Conservation (phyloP, 2,329 filamentous ascomycete species). For the Ophiostoma pallidulum region DNA sequence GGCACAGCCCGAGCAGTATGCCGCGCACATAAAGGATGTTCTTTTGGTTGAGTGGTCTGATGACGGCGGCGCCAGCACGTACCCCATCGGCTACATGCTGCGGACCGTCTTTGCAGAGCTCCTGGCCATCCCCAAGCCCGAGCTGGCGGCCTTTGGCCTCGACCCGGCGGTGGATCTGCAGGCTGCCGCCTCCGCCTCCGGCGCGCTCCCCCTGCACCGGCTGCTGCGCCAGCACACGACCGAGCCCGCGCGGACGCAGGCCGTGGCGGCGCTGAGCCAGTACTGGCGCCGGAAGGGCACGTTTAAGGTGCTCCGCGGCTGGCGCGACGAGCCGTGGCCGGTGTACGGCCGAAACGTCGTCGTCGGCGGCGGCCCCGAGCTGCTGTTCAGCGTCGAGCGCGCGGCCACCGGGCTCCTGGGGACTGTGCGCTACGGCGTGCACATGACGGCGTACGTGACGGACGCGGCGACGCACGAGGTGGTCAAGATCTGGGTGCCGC, state of each 20-base stretch:
- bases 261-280: constrained; percentile 45
- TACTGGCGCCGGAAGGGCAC: constrained; percentile 61
- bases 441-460: constrained; percentile 65
- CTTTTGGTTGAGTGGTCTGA: constrained; percentile 58
- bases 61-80: constrained; percentile 46
- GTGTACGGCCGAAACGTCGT: constrained; percentile 58
- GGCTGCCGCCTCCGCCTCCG: constrained; percentile 24
- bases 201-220: constrained; percentile 55
- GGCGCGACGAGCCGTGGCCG: constrained; percentile 73
- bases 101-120: constrained; percentile 41
- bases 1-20: constrained; percentile 46
- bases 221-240: constrained; percentile 47
- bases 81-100: constrained; percentile 53
- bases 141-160: constrained; percentile 47
- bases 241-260: constrained; percentile 52
- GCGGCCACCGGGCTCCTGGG: constrained; percentile 65
- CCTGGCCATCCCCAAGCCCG: constrained; percentile 42
- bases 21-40: constrained; percentile 48
- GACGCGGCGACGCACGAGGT: constrained; percentile 30
- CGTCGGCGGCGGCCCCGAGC: too few relatives aligned
- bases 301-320: constrained; percentile 67
- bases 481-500: constrained; percentile 72
- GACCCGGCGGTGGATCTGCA: constrained; percentile 32
- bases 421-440: constrained; percentile 67
- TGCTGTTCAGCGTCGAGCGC: constrained; percentile 71